Conservation (phyloP, 176 grass and related monocot genomes). For the Areca catechu region DNA sequence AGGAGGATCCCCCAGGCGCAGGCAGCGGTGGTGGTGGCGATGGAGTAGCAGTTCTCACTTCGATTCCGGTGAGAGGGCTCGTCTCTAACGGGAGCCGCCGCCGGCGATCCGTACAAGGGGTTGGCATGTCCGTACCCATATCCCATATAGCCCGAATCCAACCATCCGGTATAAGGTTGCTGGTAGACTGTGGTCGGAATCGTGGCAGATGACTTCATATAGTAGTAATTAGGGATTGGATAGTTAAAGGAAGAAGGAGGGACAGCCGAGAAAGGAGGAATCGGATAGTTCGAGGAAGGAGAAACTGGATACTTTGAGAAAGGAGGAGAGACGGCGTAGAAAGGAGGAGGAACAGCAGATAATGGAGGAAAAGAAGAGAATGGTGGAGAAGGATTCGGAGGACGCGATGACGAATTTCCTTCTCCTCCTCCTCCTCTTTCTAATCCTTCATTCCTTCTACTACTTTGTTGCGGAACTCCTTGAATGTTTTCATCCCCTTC, state of each 20-base stretch:
- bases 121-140: constrained; percentile 39
- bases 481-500: background rate
- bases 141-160: constrained; percentile 24
- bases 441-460: background rate
- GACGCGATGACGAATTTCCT: background rate
- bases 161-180: constrained; percentile 40
- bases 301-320: too few relatives aligned
- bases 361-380: constrained; percentile 11
- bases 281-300: too few relatives aligned
- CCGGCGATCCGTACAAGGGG: constrained; percentile 28
- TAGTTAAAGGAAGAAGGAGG: too few relatives aligned
- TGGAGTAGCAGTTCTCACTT: constrained; percentile 6
- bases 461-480: background rate
- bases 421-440: background rate
- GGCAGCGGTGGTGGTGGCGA: constrained; percentile 37
- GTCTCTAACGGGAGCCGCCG: constrained; percentile 2
- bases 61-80: background rate
- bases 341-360: constrained; percentile 2
- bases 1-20: constrained; percentile 35
- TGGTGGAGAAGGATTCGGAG: background rate
- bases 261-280: too few relatives aligned
- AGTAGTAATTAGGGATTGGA: constrained; percentile 43
- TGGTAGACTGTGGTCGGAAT: constrained; percentile 61
- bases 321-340: too few relatives aligned
- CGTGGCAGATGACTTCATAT: constrained; percentile 54